A percentile compares a stretch with the other conserved stretches of the same genome.
phyloP scores from a whole-genome alignment of 306 rosid genomes.

The Alnus glutinosa region DNA sequence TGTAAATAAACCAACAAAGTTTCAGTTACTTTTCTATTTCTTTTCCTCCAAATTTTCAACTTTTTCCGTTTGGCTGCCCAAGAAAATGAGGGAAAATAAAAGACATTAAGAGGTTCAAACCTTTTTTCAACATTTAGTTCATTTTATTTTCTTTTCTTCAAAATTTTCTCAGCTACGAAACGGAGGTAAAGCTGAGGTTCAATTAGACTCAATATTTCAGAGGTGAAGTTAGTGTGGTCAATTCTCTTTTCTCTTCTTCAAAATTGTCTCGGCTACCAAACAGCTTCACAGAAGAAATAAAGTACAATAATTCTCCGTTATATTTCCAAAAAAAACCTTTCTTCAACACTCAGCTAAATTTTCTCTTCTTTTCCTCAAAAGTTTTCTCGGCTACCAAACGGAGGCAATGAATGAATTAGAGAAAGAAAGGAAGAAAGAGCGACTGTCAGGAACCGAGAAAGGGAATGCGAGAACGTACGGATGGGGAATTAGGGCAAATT shows the following conservation, averaged over 20 bases:
- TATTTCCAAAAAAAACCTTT: not conserved
- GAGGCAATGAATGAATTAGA: not conserved
- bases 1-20: too few relatives aligned
- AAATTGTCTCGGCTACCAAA: too few relatives aligned
- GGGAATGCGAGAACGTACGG: conserved; percentile 40
- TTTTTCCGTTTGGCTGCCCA: not conserved
- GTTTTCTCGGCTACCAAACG: conserved; percentile 27
- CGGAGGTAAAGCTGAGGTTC: too few relatives aligned
- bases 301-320: too few relatives aligned
- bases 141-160: too few relatives aligned
- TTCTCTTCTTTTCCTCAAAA: not conserved
- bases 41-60: not conserved
- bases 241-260: too few relatives aligned
- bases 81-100: not conserved
- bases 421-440: not conserved
- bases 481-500: conserved; percentile 62
- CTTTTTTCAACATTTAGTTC: too few relatives aligned
- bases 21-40: not conserved
- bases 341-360: not conserved
- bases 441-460: not conserved
- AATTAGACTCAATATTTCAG: too few relatives aligned
- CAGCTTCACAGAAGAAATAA: too few relatives aligned
- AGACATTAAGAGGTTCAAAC: not conserved
- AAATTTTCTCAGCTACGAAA: too few relatives aligned
- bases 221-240: too few relatives aligned